Evolutionary conservation across 176 grass and related monocot genomes (phyloP).

Genomic region (Eragrostis curvula): DNA sequence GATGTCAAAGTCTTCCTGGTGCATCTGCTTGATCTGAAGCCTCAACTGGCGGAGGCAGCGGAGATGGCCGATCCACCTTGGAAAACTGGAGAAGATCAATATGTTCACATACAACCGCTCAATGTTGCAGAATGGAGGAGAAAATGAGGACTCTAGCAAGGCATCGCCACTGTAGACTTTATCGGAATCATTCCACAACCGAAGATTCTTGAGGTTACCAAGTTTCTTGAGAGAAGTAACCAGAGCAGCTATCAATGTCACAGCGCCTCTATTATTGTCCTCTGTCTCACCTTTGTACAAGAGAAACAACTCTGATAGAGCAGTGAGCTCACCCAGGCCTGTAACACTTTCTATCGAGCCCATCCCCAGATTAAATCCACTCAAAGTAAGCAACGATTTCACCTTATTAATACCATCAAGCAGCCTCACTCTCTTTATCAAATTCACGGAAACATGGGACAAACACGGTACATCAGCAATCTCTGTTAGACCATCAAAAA

Average conservation of each 20-base stretch:
- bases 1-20: neutral
- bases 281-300: neutral
- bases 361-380: neutral
- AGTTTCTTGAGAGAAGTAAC: neutral
- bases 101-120: neutral
- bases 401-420: neutral
- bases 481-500: neutral
- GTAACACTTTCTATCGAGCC: neutral
- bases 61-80: slow-evolving; percentile 11
- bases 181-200: neutral
- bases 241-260: neutral
- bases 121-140: too few species aligned
- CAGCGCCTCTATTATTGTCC: fast-evolving
- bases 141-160: too few species aligned
- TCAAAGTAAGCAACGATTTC: neutral
- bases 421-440: neutral
- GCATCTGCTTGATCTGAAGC: neutral
- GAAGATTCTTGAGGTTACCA: neutral
- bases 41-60: neutral
- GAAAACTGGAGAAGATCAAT: neutral
- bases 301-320: neutral
- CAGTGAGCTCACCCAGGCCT: neutral
- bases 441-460: neutral
- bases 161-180: neutral
- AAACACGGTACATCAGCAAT: neutral